phyloP scores from a whole-genome alignment of 2,329 filamentous ascomycete genomes.

The Cercospora zeae-maydis region DNA sequence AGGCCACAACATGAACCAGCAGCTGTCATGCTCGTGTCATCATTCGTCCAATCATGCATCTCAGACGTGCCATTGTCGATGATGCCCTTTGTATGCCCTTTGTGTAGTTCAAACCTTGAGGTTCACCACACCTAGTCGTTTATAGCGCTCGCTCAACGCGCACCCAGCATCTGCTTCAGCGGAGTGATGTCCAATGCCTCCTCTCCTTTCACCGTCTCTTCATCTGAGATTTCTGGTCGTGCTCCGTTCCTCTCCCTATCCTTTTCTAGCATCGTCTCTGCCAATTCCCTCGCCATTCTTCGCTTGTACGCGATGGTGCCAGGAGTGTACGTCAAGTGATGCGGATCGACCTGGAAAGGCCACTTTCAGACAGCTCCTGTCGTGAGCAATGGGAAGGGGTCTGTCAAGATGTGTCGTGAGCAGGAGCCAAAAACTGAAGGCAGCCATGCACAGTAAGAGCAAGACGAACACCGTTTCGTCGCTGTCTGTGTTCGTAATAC shows the following conservation, averaged over 20 bases:
- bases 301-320: neutral
- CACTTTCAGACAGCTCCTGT: neutral
- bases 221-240: neutral
- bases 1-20: no score
- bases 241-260: neutral
- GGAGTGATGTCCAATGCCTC: neutral
- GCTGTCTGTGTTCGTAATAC: neutral
- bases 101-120: no score
- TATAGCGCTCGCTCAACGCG: neutral
- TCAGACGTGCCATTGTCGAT: no score
- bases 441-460: neutral
- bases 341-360: neutral
- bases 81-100: no score
- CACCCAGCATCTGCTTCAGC: neutral
- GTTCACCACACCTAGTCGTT: no score
- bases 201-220: neutral
- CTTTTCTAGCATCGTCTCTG: neutral
- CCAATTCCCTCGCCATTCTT: neutral
- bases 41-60: no score
- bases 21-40: no score
- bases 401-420: neutral
- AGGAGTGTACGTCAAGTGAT: neutral
- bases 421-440: neutral
- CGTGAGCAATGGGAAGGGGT: neutral
- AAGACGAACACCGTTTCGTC: neutral